Evolutionary conservation across 495 filamentous ascomycete species (phyloP).

Genomic region (Aspergillus sclerotiicarbonarius): DNA sequence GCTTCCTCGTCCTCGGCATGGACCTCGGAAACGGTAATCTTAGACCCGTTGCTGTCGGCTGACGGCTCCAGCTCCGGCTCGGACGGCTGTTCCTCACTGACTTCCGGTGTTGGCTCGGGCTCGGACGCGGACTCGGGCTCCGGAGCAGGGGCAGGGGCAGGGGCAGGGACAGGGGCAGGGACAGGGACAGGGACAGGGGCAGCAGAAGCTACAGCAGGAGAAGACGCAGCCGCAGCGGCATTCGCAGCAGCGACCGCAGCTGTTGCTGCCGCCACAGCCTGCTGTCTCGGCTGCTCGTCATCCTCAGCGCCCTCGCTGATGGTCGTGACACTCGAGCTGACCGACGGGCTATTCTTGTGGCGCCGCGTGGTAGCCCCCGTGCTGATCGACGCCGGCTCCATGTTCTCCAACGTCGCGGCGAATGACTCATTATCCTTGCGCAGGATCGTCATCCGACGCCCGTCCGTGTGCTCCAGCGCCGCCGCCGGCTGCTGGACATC

Average conservation of each 20-base stretch:
- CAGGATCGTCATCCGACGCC: conserved; percentile 46
- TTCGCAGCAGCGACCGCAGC: background rate
- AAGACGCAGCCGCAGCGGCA: background rate
- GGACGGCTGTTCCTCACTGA: background rate
- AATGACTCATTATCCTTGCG: conserved; percentile 36
- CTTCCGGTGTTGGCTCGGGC: conserved; percentile 4
- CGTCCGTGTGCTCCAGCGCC: conserved; percentile 29
- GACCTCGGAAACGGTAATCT: conserved; percentile 23
- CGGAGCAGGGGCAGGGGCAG: background rate
- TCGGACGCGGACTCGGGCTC: background rate
- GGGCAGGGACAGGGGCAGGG: background rate
- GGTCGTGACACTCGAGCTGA: conserved; percentile 69
- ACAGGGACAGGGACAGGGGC: background rate
- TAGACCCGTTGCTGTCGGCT: conserved; percentile 13
- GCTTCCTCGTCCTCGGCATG: conserved; percentile 14
- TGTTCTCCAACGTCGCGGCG: conserved; percentile 20
- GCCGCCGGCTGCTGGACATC: conserved; percentile 43
- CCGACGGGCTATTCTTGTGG: conserved; percentile 71
- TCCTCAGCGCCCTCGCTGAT: conserved; percentile 74
- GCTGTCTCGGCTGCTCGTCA: conserved; percentile 29
- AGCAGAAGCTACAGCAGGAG: background rate
- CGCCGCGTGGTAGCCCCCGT: conserved; percentile 67
- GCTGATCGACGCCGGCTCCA: conserved; percentile 42
- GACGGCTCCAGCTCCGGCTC: conserved; percentile 15
- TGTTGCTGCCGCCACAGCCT: conserved; percentile 5